Percentiles rank a stretch among this genome's conserved stretches.
phyloP scores from a whole-genome alignment of 2,329 filamentous ascomycete genomes.

The Thermothelomyces thermophilus region DNA sequence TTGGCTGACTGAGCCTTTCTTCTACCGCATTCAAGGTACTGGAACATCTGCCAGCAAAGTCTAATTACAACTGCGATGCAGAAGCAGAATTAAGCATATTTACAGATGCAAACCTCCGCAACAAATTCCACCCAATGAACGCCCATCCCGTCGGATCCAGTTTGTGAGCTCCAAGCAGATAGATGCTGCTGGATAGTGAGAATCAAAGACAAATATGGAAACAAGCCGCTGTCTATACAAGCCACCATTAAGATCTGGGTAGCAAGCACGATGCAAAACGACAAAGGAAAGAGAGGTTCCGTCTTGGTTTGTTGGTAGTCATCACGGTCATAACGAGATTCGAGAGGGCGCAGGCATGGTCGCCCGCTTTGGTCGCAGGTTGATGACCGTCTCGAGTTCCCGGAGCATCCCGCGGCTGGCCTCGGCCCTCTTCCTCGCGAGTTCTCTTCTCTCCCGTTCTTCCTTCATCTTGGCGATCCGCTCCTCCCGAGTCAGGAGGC shows the following conservation, averaged over 20 bases:
- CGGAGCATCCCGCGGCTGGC: conserved; percentile 84
- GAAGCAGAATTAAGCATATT: neutral
- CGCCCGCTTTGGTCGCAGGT: conserved; percentile 38
- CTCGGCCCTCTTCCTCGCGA: conserved; percentile 66
- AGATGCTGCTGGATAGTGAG: conserved; percentile 1
- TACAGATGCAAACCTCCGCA: neutral
- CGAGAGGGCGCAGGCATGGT: conserved; percentile 31
- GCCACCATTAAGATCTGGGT: conserved; percentile 3
- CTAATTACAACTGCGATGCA: conserved; percentile 20
- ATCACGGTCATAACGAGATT: conserved; percentile 37
- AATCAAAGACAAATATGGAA: conserved; percentile 3
- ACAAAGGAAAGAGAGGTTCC: conserved; percentile 14
- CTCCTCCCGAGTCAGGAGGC: conserved; percentile 74
- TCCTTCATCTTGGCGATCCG: conserved; percentile 82
- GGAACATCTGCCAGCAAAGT: conserved; percentile 7
- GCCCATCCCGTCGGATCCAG: conserved; percentile 6
- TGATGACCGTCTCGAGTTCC: conserved; percentile 87
- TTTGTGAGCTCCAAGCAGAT: neutral
- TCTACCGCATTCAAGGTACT: neutral
- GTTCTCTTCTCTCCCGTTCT: conserved; percentile 69
- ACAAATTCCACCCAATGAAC: conserved; percentile 10
- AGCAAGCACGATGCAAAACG: conserved; percentile 8
- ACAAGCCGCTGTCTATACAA: conserved; percentile 12
- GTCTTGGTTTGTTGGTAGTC: conserved; percentile 17
- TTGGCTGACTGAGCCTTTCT: no score